Percentiles rank a stretch among this genome's conserved stretches.
Conservation (phyloP, 106 monocot genomes). For the Vanilla planifolia region DNA sequence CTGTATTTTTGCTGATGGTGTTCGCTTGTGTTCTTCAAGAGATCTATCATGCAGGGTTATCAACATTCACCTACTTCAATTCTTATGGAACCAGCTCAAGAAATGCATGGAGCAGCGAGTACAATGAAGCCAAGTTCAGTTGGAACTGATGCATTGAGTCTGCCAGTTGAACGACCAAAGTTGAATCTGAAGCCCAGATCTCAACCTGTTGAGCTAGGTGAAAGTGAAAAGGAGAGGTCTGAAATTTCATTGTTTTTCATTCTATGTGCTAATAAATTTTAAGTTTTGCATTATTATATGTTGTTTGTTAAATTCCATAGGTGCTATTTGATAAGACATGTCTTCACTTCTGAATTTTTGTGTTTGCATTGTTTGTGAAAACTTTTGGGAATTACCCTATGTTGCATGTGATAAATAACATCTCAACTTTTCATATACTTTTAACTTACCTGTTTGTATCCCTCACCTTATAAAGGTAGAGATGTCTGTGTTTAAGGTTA, state of each 20-base stretch:
- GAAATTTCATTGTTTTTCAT: background rate
- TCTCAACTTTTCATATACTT: too few relatives aligned
- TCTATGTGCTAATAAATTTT: background rate
- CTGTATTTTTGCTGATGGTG: too few relatives aligned
- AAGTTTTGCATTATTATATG: too few relatives aligned
- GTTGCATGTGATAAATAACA: too few relatives aligned
- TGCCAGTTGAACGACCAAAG: constrained; percentile 42
- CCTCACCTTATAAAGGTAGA: too few relatives aligned
- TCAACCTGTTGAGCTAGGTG: constrained; percentile 27
- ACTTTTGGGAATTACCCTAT: too few relatives aligned
- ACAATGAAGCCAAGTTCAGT: constrained; percentile 19
- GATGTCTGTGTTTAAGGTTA: too few relatives aligned
- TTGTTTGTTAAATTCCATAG: too few relatives aligned
- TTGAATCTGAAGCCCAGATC: constrained; percentile 67
- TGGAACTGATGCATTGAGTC: constrained; percentile 22
- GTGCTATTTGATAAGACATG: too few relatives aligned
- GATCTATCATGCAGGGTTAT: constrained; percentile 15
- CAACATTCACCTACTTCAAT: constrained; percentile 4
- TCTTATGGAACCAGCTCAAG: constrained; percentile 17
- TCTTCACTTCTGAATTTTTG: too few relatives aligned
- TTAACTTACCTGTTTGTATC: too few relatives aligned
- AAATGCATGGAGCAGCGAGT: constrained; percentile 16
- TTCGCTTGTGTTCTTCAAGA: background rate
- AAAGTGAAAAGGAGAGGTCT: constrained; percentile 44
- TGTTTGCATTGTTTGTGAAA: too few relatives aligned